These are phyloP conservation scores for Trichoderma guizhouense DNA, from an alignment of 2,329 filamentous ascomycete species.

Conservation along the genomic window DNA sequence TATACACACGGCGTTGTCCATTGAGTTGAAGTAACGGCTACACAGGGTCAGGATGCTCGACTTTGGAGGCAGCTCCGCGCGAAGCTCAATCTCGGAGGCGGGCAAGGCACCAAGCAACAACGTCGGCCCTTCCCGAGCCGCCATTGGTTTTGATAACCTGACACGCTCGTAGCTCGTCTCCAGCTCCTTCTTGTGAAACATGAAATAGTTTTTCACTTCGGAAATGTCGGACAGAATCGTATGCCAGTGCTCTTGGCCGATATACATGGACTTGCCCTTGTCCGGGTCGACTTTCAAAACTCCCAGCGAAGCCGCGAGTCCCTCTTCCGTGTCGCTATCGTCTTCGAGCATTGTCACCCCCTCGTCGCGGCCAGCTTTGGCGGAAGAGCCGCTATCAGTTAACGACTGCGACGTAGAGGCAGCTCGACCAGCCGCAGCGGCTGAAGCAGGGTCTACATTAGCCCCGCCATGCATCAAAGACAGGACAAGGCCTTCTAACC, in stretches of 20 bases:
- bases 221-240: conserved; percentile 76
- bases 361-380: conserved; percentile 53
- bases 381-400: conserved; percentile 45
- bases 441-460: conserved; percentile 43
- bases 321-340: conserved; percentile 69
- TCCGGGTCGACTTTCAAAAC: conserved; percentile 76
- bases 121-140: conserved; percentile 63
- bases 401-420: conserved; percentile 37
- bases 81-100: conserved; percentile 71
- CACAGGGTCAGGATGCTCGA: conserved; percentile 81
- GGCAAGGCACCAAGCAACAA: conserved; percentile 74
- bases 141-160: conserved; percentile 61
- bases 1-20: conserved; percentile 67
- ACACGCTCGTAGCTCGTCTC: conserved; percentile 78
- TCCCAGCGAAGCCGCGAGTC: conserved; percentile 70
- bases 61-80: conserved; percentile 75
- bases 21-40: conserved; percentile 84
- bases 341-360: conserved; percentile 52
- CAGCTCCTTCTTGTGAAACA: conserved; percentile 80
- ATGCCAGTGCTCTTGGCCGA: conserved; percentile 82
- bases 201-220: conserved; percentile 91
- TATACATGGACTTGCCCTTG: conserved; percentile 74
- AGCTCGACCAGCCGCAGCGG: conserved; percentile 31
- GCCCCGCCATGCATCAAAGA: conserved; percentile 88
- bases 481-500: conserved; percentile 85